phyloP scores from a whole-genome alignment of 2,329 filamentous ascomycete genomes.

The Calonectria pseudoreteaudii region DNA sequence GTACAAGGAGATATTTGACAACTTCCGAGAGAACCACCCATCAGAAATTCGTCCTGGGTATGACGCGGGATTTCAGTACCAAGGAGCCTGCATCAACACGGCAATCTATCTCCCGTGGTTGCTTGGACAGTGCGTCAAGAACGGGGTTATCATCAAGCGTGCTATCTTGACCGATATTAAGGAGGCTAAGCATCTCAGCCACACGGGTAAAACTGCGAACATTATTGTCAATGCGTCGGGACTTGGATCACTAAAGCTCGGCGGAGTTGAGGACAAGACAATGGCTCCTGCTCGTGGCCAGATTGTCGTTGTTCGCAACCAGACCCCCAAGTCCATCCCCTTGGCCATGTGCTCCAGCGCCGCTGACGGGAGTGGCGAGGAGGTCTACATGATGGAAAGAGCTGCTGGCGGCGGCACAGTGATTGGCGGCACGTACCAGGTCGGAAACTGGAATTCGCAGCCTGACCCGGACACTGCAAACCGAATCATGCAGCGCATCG shows the following conservation, averaged over 20 bases:
- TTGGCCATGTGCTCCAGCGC: conserved; percentile 80
- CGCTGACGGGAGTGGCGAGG: conserved; percentile 79
- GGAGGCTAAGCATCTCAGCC: conserved; percentile 68
- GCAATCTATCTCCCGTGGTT: conserved; percentile 90
- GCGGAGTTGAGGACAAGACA: conserved; percentile 81
- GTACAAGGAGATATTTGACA: conserved; percentile 78
- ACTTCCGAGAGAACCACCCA: conserved; percentile 73
- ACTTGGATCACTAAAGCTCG: conserved; percentile 78
- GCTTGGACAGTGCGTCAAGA: conserved; percentile 79
- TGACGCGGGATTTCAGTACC: conserved; percentile 81
- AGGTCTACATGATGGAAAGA: conserved; percentile 85
- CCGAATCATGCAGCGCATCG: conserved; percentile 83
- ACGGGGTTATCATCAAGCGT: conserved; percentile 76
- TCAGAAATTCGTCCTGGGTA: conserved; percentile 71
- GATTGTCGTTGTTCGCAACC: conserved; percentile 86
- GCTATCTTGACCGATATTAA: conserved; percentile 75
- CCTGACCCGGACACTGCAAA: conserved; percentile 82
- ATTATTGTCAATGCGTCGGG: conserved; percentile 89
- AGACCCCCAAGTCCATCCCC: conserved; percentile 62
- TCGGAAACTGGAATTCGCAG: conserved; percentile 81
- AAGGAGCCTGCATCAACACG: conserved; percentile 91
- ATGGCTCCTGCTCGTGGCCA: conserved; percentile 86
- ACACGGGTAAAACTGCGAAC: conserved; percentile 69
- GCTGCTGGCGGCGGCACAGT: conserved; percentile 85
- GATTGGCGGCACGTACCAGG: conserved; percentile 85